Conservation (phyloP, 768 basidiomycete genomes). For the Tremella fuciformis region DNA sequence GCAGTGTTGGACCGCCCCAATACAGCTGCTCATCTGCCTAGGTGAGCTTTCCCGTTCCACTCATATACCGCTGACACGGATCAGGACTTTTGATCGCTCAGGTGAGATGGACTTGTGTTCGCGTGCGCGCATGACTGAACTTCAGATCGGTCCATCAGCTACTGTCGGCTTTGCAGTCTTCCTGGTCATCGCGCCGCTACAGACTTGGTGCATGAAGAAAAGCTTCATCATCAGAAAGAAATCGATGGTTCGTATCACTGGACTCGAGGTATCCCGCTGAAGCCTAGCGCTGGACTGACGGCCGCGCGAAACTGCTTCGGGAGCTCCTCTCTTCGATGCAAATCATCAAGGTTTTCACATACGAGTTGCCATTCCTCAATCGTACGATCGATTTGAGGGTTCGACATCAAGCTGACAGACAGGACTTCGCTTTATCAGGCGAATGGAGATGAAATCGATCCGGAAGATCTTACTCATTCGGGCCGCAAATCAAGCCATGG, state of each 20-base stretch:
- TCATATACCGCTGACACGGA: neutral
- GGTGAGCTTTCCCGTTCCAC: constrained; percentile 52
- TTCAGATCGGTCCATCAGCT: constrained; percentile 66
- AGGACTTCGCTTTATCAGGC: constrained; percentile 62
- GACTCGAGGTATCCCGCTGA: neutral
- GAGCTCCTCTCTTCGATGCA: constrained; percentile 68
- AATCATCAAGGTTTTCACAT: constrained; percentile 73
- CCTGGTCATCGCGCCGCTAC: constrained; percentile 62
- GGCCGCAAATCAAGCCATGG: constrained; percentile 60
- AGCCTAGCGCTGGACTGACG: constrained; percentile 60
- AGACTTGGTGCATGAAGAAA: constrained; percentile 63
- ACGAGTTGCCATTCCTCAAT: constrained; percentile 66
- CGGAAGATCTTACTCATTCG: constrained; percentile 62
- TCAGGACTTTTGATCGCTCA: constrained; percentile 13
- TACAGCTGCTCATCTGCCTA: constrained; percentile 61
- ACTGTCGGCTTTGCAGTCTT: constrained; percentile 70
- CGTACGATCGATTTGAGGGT: constrained; percentile 53
- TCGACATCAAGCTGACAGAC: constrained; percentile 1
- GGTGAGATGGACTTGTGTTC: neutral
- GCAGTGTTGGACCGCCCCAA: constrained; percentile 66
- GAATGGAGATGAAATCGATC: constrained; percentile 61
- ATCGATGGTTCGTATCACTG: constrained; percentile 53
- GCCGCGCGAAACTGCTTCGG: constrained; percentile 63
- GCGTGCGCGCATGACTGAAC: neutral
- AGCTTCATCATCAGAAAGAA: constrained; percentile 60